Base-by-base conservation (phyloP, 257 asterid genomes). In the Agastache rugosa region DNA sequence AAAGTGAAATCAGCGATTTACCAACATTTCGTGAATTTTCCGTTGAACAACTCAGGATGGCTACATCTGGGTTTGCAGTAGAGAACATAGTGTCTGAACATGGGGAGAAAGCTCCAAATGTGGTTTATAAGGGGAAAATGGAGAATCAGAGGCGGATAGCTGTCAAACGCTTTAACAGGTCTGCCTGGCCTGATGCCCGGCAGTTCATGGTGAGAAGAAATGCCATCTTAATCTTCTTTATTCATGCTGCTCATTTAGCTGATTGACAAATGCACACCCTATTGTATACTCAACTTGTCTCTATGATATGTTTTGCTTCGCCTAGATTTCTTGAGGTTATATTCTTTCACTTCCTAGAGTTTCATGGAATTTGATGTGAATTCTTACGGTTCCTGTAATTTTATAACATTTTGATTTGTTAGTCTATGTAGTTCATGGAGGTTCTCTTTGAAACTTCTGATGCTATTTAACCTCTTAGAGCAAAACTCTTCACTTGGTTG, bases 61-160 rank as follows among this genome's bases (percentile, higher is more conserved):
- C 97, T 25, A 93, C 98, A 11, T 88, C 97, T 51, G 97, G 97
- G 47, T 93, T 93, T 80, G 96, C 98, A 6, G 92, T 87, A 27
- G 97, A 92, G 84, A 93, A 91, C 81, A 93, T 93, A 63, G 96
- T 93, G 47, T 93, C 98, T 29, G 98, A 91, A 76, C 97, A 92
- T 58, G 98, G 97, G 47, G 98, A 93, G 86, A 91, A 93, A 82
- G 98, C 98, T 25, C 98, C 97, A 1, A 93, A 93, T 78, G 97
- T 91, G 72, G 97, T 91, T 77, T 91, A 91, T 74, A 89, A 86
- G 81, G 97, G 97, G 59, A 93, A 88, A 86, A 73, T 90, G 84
- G 98, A 91, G 41, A 90, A 90, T 78, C 97, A 92, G 86, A 83
- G 85, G 83, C 83, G 92, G 20, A 78, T 93, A 77, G 98, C 96